Percentiles rank a stretch among this genome's conserved stretches.
Evolutionary conservation across 1,139 yeast genomes (phyloP).

Genomic region (Protomyces inouyei): DNA sequence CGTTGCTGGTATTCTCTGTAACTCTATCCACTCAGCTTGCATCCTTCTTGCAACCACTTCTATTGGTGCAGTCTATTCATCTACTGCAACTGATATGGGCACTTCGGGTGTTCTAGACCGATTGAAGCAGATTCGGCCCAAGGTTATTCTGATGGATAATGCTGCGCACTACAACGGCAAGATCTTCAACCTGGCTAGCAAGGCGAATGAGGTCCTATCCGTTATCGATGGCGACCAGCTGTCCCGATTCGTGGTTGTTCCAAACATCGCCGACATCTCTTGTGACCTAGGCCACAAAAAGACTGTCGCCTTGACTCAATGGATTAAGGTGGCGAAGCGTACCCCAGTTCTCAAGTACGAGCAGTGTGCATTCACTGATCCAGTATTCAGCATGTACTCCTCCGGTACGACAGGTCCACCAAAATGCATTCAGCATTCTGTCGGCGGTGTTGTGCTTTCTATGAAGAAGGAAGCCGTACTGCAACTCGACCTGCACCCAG

Average conservation of each 20-base stretch:
- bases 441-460: slow-evolving; percentile 34
- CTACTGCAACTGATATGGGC: slow-evolving; percentile 35
- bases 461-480: slow-evolving; percentile 34
- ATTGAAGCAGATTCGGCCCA: slow-evolving; percentile 33
- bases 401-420: slow-evolving; percentile 35
- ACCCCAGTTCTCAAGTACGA: slow-evolving; percentile 29
- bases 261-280: slow-evolving; percentile 2
- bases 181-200: slow-evolving; percentile 29
- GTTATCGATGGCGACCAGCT: neutral
- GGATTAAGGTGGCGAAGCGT: neutral
- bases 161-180: slow-evolving; percentile 33
- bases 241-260: slow-evolving; percentile 6
- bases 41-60: slow-evolving; percentile 33
- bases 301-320: slow-evolving; percentile 1
- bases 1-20: slow-evolving; percentile 34
- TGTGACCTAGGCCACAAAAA: neutral
- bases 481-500: slow-evolving; percentile 32
- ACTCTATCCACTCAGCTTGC: slow-evolving; percentile 32
- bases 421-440: slow-evolving; percentile 34
- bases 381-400: slow-evolving; percentile 34
- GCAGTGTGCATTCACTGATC: slow-evolving; percentile 32
- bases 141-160: slow-evolving; percentile 31
- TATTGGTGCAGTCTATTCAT: slow-evolving; percentile 34
- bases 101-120: slow-evolving; percentile 33
- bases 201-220: slow-evolving; percentile 31